Percentiles rank a stretch among this genome's conserved stretches.
Conservation (phyloP, 1,284 basidiomycete species). For the Exobasidium cylindrosporum region DNA sequence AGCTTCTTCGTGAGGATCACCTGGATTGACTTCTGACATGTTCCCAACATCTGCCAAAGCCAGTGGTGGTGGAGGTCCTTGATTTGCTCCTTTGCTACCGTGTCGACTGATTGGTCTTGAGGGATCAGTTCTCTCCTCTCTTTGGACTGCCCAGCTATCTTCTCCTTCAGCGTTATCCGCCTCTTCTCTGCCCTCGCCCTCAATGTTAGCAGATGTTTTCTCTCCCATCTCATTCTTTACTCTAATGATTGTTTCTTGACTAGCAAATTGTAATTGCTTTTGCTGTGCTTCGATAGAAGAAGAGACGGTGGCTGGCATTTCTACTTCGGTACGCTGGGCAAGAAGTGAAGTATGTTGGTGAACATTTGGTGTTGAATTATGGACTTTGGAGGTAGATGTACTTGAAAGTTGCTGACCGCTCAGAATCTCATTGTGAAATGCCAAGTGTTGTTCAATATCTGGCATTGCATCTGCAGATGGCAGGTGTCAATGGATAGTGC, state of each 20-base stretch:
- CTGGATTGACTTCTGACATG: neutral
- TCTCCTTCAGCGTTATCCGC: neutral
- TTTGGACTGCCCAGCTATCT: neutral
- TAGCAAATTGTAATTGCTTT: no score
- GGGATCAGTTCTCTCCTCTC: neutral
- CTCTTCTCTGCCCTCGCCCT: neutral
- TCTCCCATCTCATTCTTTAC: no score
- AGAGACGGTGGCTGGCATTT: no score
- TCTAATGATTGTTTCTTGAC: no score
- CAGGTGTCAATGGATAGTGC: no score
- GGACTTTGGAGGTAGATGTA: neutral
- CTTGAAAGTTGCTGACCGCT: neutral
- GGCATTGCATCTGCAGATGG: conserved; percentile 28
- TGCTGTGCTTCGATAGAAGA: no score
- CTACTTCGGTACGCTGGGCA: neutral
- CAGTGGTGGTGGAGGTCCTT: neutral
- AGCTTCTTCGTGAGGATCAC: conserved; percentile 9
- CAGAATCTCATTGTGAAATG: conserved; percentile 6
- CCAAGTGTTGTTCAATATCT: conserved; percentile 37
- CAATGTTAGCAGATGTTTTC: no score
- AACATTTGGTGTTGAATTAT: neutral
- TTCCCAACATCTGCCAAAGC: neutral
- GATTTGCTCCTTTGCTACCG: neutral
- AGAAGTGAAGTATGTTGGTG: neutral
- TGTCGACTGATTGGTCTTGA: neutral